Conservation (phyloP, 1,139 yeast species). For the Pichiaceae sp. region DNA sequence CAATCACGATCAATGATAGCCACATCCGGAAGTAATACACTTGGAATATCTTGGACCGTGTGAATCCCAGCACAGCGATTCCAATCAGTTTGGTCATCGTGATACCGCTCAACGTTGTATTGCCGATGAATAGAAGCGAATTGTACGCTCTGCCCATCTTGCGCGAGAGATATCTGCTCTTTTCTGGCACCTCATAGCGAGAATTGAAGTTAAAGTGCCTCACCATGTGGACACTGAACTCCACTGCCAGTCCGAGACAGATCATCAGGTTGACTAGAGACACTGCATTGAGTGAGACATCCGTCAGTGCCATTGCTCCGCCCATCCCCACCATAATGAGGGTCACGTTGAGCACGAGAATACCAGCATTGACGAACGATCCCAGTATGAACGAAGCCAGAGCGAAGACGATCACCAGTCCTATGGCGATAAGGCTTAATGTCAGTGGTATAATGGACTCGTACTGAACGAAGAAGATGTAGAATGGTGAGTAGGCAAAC, state of each 20-base stretch:
- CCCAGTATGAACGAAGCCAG: slow-evolving; percentile 58
- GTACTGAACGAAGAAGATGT: slow-evolving; percentile 88
- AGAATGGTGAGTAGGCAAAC: slow-evolving; percentile 89
- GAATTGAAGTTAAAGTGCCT: slow-evolving; percentile 54
- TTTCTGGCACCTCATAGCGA: not conserved
- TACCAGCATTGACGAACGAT: slow-evolving; percentile 49
- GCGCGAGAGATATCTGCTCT: not conserved
- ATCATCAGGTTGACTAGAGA: slow-evolving; percentile 81
- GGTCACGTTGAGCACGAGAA: slow-evolving; percentile 50
- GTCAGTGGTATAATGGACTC: slow-evolving; percentile 53
- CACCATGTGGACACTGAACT: slow-evolving; percentile 82
- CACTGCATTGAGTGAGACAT: slow-evolving; percentile 79
- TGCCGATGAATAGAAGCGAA: slow-evolving; percentile 71
- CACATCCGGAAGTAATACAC: slow-evolving; percentile 94
- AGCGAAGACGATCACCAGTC: slow-evolving; percentile 46
- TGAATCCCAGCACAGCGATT: slow-evolving; percentile 76
- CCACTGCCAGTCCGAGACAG: slow-evolving; percentile 88
- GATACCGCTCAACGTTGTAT: slow-evolving; percentile 83
- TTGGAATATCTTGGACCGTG: slow-evolving; percentile 79
- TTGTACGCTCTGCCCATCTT: slow-evolving; percentile 35
- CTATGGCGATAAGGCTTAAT: slow-evolving; percentile 43
- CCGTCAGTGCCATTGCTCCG: slow-evolving; percentile 71
- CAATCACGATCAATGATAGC: slow-evolving; percentile 71
- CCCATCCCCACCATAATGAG: slow-evolving; percentile 67
- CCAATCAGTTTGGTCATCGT: slow-evolving; percentile 87